Conservation (phyloP, 805 yeast species). For the Barnettozyma sp. region DNA sequence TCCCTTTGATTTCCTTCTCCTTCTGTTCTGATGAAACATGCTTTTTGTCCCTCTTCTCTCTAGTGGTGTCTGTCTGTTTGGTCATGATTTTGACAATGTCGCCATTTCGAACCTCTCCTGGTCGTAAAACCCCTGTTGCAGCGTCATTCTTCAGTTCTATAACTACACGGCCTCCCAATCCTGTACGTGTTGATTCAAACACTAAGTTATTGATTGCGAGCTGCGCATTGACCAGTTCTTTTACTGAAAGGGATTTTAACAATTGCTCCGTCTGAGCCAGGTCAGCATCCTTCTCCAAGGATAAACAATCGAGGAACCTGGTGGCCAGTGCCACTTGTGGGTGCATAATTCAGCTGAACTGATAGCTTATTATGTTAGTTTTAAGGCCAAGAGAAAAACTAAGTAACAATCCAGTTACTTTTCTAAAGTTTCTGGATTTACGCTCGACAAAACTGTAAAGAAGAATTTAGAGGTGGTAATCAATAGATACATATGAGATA, state of each 20-base stretch:
- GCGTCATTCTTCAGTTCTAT: constrained; percentile 58
- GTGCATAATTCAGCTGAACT: no score
- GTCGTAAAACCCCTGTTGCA: constrained; percentile 31
- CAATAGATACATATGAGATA: no score
- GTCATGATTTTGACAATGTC: constrained; percentile 65
- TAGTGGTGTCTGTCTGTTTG: constrained; percentile 18
- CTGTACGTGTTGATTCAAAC: constrained; percentile 59
- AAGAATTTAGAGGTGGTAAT: no score
- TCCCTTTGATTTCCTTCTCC: constrained; percentile 8
- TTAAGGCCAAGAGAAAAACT: no score
- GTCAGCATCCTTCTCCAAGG: constrained; percentile 19
- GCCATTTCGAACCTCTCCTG: constrained; percentile 59
- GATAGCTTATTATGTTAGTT: no score
- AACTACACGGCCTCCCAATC: constrained; percentile 69
- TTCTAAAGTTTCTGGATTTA: no score
- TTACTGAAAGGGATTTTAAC: constrained; percentile 46
- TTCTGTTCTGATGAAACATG: constrained; percentile 21
- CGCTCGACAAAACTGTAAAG: no score
- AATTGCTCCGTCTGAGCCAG: constrained; percentile 28
- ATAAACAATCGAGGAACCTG: constrained; percentile 17
- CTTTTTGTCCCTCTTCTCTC: constrained; percentile 15
- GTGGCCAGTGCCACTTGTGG: constrained; percentile 11
- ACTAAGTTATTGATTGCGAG: constrained; percentile 65
- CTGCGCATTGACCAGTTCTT: constrained; percentile 62
- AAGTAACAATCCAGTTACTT: no score